A percentile compares a stretch with the other conserved stretches of the same genome.
Conservation (phyloP, 2,329 filamentous ascomycete genomes). For the Graphilbum fragrans region DNA sequence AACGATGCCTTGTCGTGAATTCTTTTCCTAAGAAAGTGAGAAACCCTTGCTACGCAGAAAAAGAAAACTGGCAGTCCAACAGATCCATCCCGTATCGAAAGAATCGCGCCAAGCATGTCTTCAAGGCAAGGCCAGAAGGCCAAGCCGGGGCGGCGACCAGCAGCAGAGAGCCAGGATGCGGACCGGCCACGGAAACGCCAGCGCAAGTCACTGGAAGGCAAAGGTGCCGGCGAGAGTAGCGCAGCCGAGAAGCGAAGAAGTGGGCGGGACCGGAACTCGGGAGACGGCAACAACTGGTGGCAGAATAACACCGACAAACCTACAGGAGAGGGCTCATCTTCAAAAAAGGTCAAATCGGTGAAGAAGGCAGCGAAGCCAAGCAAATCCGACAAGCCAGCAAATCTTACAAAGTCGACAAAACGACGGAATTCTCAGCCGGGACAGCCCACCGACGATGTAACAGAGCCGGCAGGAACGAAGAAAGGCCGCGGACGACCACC, state of each 20-base stretch:
- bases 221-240: background rate
- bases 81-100: no score
- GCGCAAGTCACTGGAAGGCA: background rate
- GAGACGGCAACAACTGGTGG: constrained; percentile 5
- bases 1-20: no score
- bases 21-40: no score
- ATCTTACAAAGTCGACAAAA: background rate
- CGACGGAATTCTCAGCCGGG: no score
- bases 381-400: background rate
- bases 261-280: constrained; percentile 9
- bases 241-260: constrained; percentile 6
- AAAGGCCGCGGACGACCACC: no score
- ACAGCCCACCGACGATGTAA: no score
- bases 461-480: no score
- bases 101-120: no score
- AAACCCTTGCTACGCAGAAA: no score
- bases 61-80: no score
- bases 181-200: background rate
- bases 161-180: background rate
- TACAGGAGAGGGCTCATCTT: background rate
- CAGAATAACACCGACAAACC: background rate
- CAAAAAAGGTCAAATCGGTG: background rate
- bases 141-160: background rate
- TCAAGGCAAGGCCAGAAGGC: background rate
- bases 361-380: background rate